Evolutionary conservation across 495 filamentous ascomycete species (phyloP), one percentile per base, ranked within the genome.

Genomic region (Aspergillus bridgeri): DNA sequence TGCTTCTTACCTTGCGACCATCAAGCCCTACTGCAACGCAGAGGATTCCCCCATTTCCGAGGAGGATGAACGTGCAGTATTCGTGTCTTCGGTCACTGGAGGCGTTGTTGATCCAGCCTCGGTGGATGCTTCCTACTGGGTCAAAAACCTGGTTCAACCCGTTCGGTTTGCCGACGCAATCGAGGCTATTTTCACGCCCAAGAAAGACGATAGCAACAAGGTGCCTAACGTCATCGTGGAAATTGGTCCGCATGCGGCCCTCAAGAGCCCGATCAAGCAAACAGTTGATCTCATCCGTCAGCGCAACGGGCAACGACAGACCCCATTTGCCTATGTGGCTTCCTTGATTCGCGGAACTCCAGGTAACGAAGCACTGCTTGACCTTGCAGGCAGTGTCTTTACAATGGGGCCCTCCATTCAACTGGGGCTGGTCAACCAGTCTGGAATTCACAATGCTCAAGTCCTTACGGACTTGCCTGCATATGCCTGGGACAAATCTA

Each of bases 231-330:
- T 69, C 5, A 52, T 81, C 2, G 27, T 82, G 4, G 81, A 83
- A 65, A 59, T 83, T 17, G 79, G 81, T 6, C 79, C 81, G 0
- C 71, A 76, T 46, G 47, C 59, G 4, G 69, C 76, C 1, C 61
- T 83, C 0, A 38, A 38, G 33, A 69, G 72, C 4, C 77, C 64
- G 15, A 48, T 61, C 11, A 59, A 58, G 44, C 65, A 68, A 47
- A 56, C 46, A 9, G 46, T 48, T 8, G 46, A 48, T 15, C 46
- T 48, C 15, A 15, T 48, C 11, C n/a, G 13, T 48, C 46, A 48
- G 7, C 46, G 46, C 18, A 22, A 24, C 46, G 19, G 23, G 13
- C 46, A 22, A 23, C 46, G 20, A 17, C n/a, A 48, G 20, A 48
- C 19, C 2, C 6, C 46, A 1, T 48, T 48, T 8, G 17, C 46